Base-by-base conservation (phyloP, 2,329 filamentous ascomycete species). In the Diatrype stigma region DNA sequence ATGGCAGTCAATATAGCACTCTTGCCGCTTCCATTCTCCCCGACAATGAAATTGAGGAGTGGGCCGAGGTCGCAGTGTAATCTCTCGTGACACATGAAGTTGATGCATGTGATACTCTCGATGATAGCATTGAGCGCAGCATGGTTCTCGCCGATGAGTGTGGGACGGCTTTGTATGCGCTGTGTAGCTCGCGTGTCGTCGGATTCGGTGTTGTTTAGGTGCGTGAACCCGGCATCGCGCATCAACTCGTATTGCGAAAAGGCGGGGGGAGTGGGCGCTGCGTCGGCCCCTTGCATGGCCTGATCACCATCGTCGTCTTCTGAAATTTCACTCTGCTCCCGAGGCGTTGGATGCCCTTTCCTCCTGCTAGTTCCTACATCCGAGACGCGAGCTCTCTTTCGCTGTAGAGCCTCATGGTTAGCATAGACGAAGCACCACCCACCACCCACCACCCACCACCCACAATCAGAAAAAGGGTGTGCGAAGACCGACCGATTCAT, bases 1-100 rank as follows among this genome's bases (percentile, higher is more conserved):
- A 99, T 82, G 4, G 91, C 94, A 0, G 94, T 97, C 26, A 99
- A 74, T 14, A 97, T 87, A 2, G 94, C 94, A 67, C 94, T 99
- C 74, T 99, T 99, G 34, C 94, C 94, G 66, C 93, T 97, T 30
- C 94, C 94, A 66, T 99, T 99, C 68, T 96, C 91, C 16, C 94
- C 94, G 50, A 96, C 92, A 55, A 99, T 92, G 70, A 99, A 99
- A 70, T 99, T 99, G 69, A 99, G 95, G 35, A 96, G 75, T 0
- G 94, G 94, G 0, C 94, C 94, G n/a, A 99, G 77, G 51, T 87
- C 81, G 53, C 96, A 88, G 42, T 87, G 83, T 17, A 97, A 79
- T 50, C 86, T 85, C 42, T 84, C 77, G 67, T 99, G 94, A 63
- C 93, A 97, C 94, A 97, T 97, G 70, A 97, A 97, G 67, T 96